Percentiles rank a stretch among this genome's conserved stretches.
Evolutionary conservation across 345 rosid genomes (phyloP).

Genomic region (Brassica juncea): DNA sequence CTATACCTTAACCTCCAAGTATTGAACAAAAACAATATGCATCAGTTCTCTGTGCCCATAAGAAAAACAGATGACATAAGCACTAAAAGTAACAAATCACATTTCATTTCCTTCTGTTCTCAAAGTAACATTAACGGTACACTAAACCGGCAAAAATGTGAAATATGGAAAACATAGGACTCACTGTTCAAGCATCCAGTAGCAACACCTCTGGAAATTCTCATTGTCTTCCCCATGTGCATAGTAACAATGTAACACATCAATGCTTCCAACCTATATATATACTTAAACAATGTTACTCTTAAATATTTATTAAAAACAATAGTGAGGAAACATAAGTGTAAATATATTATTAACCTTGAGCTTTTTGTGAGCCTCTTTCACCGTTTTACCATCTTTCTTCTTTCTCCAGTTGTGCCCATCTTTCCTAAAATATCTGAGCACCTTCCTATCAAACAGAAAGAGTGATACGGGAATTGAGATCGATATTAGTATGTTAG

Average conservation of each 20-base stretch:
- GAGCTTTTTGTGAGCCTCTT: too few species aligned
- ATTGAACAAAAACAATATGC: too few species aligned
- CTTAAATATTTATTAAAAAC: not conserved
- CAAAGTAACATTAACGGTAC: not conserved
- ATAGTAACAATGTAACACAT: slow-evolving; percentile 11
- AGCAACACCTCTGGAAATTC: slow-evolving; percentile 78
- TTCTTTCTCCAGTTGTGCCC: too few species aligned
- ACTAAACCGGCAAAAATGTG: not conserved
- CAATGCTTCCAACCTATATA: slow-evolving; percentile 74
- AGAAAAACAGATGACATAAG: slow-evolving; percentile 26
- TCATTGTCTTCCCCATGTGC: slow-evolving; percentile 38
- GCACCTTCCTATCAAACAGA: too few species aligned
- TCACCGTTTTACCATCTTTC: too few species aligned
- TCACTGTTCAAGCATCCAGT: slow-evolving; percentile 96
- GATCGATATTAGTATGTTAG: too few species aligned
- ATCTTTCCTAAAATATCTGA: too few species aligned
- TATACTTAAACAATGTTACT: slow-evolving; percentile 9
- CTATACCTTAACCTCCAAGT: not conserved
- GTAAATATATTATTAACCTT: slow-evolving; percentile 37
- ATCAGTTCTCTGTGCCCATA: slow-evolving; percentile 27
- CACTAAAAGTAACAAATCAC: slow-evolving; percentile 17
- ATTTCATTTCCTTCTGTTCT: not conserved
- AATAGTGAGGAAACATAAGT: not conserved
- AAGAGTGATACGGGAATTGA: too few species aligned
- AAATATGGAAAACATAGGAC: slow-evolving; percentile 23